phyloP scores from a whole-genome alignment of 768 basidiomycete genomes.

The Pulveroboletus sp. region DNA sequence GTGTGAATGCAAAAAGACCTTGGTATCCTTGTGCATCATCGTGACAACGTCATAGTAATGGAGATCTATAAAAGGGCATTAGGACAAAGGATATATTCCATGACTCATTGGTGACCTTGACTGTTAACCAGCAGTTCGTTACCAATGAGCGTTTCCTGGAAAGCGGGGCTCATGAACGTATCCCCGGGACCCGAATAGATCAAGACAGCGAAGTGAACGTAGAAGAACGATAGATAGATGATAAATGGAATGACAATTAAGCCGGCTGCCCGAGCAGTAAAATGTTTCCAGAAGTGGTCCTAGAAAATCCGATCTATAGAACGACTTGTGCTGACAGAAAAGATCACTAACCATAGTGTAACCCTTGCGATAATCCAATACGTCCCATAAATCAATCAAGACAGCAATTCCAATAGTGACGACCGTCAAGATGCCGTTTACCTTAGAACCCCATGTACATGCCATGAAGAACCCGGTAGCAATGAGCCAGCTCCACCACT shows the following conservation, averaged over 20 bases:
- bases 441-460: constrained; percentile 95
- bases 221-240: constrained; percentile 94
- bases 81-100: background rate
- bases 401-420: constrained; percentile 86
- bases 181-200: constrained; percentile 90
- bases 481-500: constrained; percentile 95
- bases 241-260: constrained; percentile 86
- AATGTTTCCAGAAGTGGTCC: constrained; percentile 90
- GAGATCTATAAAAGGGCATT: constrained; percentile 58
- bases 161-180: constrained; percentile 94
- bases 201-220: constrained; percentile 87
- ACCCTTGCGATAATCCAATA: constrained; percentile 80
- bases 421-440: constrained; percentile 94
- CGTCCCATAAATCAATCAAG: constrained; percentile 88
- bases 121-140: constrained; percentile 91
- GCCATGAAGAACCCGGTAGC: constrained; percentile 92
- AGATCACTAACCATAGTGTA: constrained; percentile 60
- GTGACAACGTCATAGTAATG: constrained; percentile 88
- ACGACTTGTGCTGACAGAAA: background rate
- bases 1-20: constrained; percentile 92
- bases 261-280: constrained; percentile 76
- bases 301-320: constrained; percentile 26
- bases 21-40: constrained; percentile 88
- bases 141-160: constrained; percentile 91
- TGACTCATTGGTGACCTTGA: constrained; percentile 57